Base-by-base conservation (phyloP, 305 asterid genomes). In the Andrographis paniculata region DNA sequence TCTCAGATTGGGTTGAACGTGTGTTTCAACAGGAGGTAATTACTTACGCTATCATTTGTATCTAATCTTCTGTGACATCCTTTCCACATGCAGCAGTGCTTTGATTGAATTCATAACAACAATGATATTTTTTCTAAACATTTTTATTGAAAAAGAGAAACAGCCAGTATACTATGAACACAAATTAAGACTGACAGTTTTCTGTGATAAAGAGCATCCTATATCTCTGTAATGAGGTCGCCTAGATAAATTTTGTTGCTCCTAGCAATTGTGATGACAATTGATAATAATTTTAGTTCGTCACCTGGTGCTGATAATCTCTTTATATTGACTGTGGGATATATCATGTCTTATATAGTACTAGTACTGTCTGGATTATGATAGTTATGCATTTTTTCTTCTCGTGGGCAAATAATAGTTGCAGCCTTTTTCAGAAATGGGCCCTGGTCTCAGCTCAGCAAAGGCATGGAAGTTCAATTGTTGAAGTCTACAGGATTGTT, bases 401-500 rank as follows among this genome's bases (percentile, higher is more conserved):
- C 35, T 45, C 46, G 3, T 9, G 44, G 31, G 51, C 30, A 46
- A 45, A 43, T 68, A 45, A 62, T 33, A 33, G 43, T 47, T 50
- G 37, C 28, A 42, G 44, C 47, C 33, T 27, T 27, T 52, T 69
- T 54, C 85, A 91, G 96, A 71, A 63, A 28, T 91, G 99, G 96
- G 67, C 58, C 40, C 69, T 93, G 2, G 78, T 91, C 51, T 87
- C 99, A n/a, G 72, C 93, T 58, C 96, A 87, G 66, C 99, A 75
- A 70, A 84, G 87, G 73, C 96, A 91, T 59, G 99, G 99, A 60
- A 79, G 85, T 71, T 87, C 96, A 50, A 76, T 91, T 15, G 94
- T 91, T 66, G 99, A 91, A 78, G 99, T 91, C 66, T 91, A 75
- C 85, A 70, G 99, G 73, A 87, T 91, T 72, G 94, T 87, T 58